phyloP scores from a whole-genome alignment of 2,329 filamentous ascomycete genomes.

The Bertia moriformis region DNA sequence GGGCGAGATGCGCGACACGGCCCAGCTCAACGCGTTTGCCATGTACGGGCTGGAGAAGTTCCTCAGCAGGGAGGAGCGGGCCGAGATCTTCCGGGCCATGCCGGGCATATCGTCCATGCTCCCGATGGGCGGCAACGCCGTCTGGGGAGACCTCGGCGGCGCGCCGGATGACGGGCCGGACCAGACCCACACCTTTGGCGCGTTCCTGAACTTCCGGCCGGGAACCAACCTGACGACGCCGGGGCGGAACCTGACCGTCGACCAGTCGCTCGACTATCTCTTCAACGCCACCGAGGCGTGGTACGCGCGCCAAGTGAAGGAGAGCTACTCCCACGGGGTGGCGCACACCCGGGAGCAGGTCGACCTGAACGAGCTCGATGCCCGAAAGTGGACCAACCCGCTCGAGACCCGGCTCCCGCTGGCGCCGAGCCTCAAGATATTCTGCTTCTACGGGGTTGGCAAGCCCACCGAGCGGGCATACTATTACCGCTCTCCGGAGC shows the following conservation, averaged over 20 bases:
- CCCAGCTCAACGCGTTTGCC: slow-evolving; percentile 87
- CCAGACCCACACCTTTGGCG: slow-evolving; percentile 63
- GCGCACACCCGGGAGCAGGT: slow-evolving; percentile 70
- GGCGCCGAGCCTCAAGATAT: slow-evolving; percentile 82
- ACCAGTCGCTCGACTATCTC: slow-evolving; percentile 64
- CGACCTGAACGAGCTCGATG: slow-evolving; percentile 63
- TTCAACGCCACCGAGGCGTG: slow-evolving; percentile 67
- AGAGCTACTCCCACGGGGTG: slow-evolving; percentile 76
- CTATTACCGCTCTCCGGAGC: slow-evolving; percentile 65
- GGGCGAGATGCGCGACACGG: slow-evolving; percentile 96
- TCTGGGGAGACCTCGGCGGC: slow-evolving; percentile 84
- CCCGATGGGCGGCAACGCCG: slow-evolving; percentile 77
- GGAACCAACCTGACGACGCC: slow-evolving; percentile 48
- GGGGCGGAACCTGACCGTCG: slow-evolving; percentile 65
- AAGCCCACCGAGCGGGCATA: slow-evolving; percentile 89
- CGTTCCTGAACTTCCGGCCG: slow-evolving; percentile 69
- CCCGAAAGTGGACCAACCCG: slow-evolving; percentile 84
- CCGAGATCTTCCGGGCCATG: slow-evolving; percentile 92
- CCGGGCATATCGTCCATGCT: slow-evolving; percentile 94
- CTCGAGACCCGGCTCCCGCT: slow-evolving; percentile 75
- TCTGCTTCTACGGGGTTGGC: slow-evolving; percentile 91
- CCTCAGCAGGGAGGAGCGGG: slow-evolving; percentile 74
- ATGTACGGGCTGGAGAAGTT: slow-evolving; percentile 96
- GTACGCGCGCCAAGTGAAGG: slow-evolving; percentile 62
- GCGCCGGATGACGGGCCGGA: slow-evolving; percentile 74